phyloP scores from a whole-genome alignment of 257 asterid species.

The Fraxinus americana region DNA sequence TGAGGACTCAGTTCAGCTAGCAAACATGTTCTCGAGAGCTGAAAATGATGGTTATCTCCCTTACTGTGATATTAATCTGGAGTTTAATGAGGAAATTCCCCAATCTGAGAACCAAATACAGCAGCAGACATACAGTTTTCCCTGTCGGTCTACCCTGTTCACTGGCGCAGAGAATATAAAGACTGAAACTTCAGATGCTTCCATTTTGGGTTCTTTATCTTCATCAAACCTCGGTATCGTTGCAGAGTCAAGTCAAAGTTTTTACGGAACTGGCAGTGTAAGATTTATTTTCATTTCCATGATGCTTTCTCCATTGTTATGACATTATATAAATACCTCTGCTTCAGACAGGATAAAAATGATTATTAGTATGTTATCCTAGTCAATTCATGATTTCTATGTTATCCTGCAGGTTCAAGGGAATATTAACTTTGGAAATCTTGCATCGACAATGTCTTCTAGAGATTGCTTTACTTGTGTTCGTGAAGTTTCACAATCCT shows the following conservation, averaged over 20 bases:
- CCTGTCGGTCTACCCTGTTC: constrained; percentile 8
- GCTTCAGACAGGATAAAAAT: background rate
- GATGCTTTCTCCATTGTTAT: background rate
- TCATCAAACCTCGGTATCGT: constrained; percentile 11
- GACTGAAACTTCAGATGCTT: constrained; percentile 30
- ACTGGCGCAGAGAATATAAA: constrained; percentile 22
- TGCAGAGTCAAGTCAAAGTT: constrained; percentile 29
- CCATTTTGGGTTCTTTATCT: constrained; percentile 35
- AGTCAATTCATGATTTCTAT: constrained; percentile 12
- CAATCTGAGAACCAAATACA: constrained; percentile 21
- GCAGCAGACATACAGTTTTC: constrained; percentile 22
- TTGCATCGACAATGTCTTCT: constrained; percentile 25
- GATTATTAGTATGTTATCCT: constrained; percentile 1
- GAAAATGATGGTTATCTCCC: constrained; percentile 61
- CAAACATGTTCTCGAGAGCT: constrained; percentile 48
- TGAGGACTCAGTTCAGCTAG: constrained; percentile 50
- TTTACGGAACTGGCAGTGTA: constrained; percentile 32
- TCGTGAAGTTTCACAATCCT: constrained; percentile 39
- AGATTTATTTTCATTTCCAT: constrained; percentile 26
- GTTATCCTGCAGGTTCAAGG: constrained; percentile 37
- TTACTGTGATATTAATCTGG: constrained; percentile 50
- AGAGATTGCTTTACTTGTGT: constrained; percentile 27
- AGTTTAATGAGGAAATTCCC: constrained; percentile 28
- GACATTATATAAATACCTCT: background rate
- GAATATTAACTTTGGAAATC: constrained; percentile 29